These are phyloP conservation scores for Centrapalus pauciflorus DNA, from an alignment of 129 eudicot species.

Conservation along the genomic window DNA sequence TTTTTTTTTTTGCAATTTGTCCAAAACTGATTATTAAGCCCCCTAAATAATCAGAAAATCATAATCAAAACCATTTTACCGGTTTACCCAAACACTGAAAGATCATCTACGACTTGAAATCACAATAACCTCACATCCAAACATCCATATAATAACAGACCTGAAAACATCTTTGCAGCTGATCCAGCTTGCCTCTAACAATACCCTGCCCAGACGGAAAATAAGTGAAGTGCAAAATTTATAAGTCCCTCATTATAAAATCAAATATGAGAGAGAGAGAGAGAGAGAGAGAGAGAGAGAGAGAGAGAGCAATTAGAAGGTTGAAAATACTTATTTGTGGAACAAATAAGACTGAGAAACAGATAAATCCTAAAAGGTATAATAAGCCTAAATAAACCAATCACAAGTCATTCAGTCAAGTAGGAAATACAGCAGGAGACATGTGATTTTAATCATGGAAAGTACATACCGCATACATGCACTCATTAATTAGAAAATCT, in stretches of 20 bases:
- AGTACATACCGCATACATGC: conserved; percentile 94
- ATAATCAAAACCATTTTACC: too few relatives aligned
- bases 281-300: too few relatives aligned
- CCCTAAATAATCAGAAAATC: too few relatives aligned
- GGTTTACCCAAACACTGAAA: too few relatives aligned
- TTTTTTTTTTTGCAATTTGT: too few relatives aligned
- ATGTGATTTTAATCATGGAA: not conserved
- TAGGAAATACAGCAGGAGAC: not conserved
- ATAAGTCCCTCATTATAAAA: not conserved
- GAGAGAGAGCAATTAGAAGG: too few relatives aligned
- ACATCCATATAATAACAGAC: conserved; percentile 29
- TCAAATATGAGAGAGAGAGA: not conserved
- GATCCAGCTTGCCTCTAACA: conserved; percentile 90
- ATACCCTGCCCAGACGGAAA: conserved; percentile 47
- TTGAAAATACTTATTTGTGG: not conserved
- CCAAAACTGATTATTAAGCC: too few relatives aligned
- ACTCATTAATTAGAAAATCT: conserved; percentile 87
- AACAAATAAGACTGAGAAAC: not conserved
- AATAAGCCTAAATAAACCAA: not conserved
- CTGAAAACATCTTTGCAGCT: conserved; percentile 82
- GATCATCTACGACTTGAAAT: too few relatives aligned
- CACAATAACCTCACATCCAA: too few relatives aligned
- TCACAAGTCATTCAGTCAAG: not conserved
- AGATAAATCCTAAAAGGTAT: not conserved
- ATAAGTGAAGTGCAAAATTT: not conserved